These are phyloP conservation scores for Naganishia albida DNA, from an alignment of 1,284 basidiomycete species.

Conservation along the genomic window DNA sequence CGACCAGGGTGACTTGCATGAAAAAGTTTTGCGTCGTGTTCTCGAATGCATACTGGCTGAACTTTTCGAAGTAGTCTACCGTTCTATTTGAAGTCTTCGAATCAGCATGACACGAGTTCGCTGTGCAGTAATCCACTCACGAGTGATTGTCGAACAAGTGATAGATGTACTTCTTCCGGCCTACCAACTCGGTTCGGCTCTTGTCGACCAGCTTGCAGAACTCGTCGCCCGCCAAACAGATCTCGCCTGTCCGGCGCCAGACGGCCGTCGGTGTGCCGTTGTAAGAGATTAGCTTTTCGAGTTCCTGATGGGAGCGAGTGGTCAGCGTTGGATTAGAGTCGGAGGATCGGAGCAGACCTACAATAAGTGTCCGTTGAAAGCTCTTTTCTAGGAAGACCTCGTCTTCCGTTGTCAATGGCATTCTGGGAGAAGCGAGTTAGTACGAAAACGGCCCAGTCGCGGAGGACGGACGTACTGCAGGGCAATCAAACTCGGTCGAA, in stretches of 20 bases:
- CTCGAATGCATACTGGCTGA: conserved; percentile 90
- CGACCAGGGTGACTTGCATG: conserved; percentile 78
- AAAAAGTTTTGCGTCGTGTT: conserved; percentile 94
- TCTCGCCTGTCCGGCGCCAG: conserved; percentile 96
- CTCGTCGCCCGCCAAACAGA: conserved; percentile 92
- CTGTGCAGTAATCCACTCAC: conserved; percentile 34
- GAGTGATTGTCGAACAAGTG: conserved; percentile 88
- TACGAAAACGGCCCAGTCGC: conserved; percentile 35
- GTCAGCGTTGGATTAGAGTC: conserved; percentile 19
- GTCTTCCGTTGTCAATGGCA: conserved; percentile 88
- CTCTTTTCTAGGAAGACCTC: conserved; percentile 94
- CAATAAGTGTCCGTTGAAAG: conserved; percentile 88
- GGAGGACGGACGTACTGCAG: conserved; percentile 62
- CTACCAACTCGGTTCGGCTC: conserved; percentile 68
- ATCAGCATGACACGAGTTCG: too few species aligned
- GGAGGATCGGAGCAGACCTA: conserved; percentile 53
- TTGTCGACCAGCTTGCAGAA: conserved; percentile 81
- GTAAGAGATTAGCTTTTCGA: conserved; percentile 94
- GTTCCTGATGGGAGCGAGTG: conserved; percentile 63
- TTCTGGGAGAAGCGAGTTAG: conserved; percentile 51
- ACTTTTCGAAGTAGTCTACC: conserved; percentile 94
- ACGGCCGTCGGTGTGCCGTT: conserved; percentile 99
- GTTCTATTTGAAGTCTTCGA: conserved; percentile 50
- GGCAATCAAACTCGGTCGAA: conserved; percentile 91
- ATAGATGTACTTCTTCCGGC: conserved; percentile 79